phyloP scores from a whole-genome alignment of 176 grass and related monocot species.

The Oryza glaberrima region DNA sequence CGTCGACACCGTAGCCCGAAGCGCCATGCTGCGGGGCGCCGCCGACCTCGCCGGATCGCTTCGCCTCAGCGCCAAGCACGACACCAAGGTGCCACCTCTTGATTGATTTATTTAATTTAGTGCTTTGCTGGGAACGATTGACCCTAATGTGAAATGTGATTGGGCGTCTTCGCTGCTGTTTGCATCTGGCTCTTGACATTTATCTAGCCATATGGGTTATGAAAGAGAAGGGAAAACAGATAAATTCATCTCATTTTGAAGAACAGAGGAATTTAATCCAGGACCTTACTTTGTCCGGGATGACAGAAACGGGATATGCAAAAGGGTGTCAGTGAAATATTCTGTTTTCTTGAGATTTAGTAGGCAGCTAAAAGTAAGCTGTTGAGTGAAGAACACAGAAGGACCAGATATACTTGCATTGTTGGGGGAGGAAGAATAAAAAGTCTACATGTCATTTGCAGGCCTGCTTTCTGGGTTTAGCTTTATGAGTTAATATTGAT shows the following conservation, averaged over 20 bases:
- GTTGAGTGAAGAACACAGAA: not conserved
- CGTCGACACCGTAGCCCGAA: slow-evolving; percentile 44
- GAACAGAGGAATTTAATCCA: not conserved
- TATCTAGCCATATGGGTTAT: not conserved
- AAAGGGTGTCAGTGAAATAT: not conserved
- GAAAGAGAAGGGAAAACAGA: not conserved
- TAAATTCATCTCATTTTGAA: not conserved
- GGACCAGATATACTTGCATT: not conserved
- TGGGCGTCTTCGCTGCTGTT: not conserved
- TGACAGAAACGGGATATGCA: not conserved
- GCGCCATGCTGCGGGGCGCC: slow-evolving; percentile 41
- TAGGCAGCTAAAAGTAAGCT: not conserved
- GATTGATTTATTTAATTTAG: not conserved
- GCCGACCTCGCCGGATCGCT: slow-evolving; percentile 39
- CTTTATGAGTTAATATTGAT: not conserved
- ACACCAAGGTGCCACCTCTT: slow-evolving; percentile 43
- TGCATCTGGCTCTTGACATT: not conserved
- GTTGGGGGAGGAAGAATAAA: not conserved
- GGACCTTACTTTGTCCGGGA: not conserved
- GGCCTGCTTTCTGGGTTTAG: not conserved
- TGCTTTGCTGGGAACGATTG: not conserved
- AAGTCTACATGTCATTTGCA: not conserved
- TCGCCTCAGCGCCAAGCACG: slow-evolving; percentile 40
- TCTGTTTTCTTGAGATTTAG: not conserved
- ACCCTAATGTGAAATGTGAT: too few species aligned